Base-by-base conservation (phyloP, 352 stramenopile species). In the Globisporangium nunn region DNA sequence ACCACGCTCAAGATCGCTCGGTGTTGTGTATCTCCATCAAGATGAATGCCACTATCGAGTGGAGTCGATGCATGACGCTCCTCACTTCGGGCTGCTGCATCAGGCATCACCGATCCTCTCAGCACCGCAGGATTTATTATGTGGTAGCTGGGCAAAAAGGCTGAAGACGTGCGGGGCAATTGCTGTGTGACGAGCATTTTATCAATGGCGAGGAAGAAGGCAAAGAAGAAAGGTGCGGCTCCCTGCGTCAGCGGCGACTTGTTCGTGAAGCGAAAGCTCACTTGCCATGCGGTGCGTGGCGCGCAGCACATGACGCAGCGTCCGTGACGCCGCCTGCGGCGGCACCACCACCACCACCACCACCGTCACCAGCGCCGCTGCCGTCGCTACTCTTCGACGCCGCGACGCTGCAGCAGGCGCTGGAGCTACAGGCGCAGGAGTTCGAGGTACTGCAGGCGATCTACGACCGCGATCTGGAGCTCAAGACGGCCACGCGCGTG, bases 381-480 rank as follows among this genome's bases (percentile, higher is more conserved):
- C 56, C 56, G 39, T 64, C 58, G 14, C 31, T 55, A 15, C 58
- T 59, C 58, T 64, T 54, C 35, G 80, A 90, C 51, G 54, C 71
- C 0, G 65, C 63, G 30, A 81, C 66, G 52, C 61, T 82, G 49
- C 53, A 70, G 50, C 59, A 85, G 54, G 79, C 79, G 41, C 64
- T 69, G 31, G 77, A 86, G 64, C 63, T 93, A 44, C 82, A 95
- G 57, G 59, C 64, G 18, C 83, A 93, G 59, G 85, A 95, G 56
- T 70, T 95, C 54, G 79, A 93, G 56, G 83, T 91, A 12, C 60
- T 95, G 23, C 66, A 90, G 56, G 79, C 85, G 37, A 95, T 95
- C 44, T 95, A 82, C 47, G 85, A 89, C 70, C 68, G 60, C 7
- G 85, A 95, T 46, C 64, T 91, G 8, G 66, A 72, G 12, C 61